Base-by-base conservation (phyloP, 2,329 filamentous ascomycete species). In the Pseudogymnoascus sp. region DNA sequence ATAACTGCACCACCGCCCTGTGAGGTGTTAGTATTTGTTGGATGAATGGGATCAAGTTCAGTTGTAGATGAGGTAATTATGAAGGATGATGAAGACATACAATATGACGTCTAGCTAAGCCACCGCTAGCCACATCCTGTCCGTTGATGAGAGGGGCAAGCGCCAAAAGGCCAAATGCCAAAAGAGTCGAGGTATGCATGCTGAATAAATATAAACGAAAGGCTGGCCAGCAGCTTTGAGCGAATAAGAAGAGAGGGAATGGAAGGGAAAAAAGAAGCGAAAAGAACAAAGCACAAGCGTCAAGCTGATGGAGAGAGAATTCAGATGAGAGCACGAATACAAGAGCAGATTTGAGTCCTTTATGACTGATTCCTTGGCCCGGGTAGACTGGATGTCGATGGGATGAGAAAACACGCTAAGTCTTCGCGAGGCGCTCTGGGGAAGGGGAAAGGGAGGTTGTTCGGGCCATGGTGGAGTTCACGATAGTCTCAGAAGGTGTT, bases 171-270 rank as follows among this genome's bases (percentile, higher is more conserved):
- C 69, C 69, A 45, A 71, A 60, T 8, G 69, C 65, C 23, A 52
- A 45, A 69, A 52, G 62, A 69, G 41, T 31, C 66, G 65, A 58
- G 69, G 67, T 64, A 71, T 63, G 31, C 69, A 70, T 63, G 61
- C 33, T 38, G 69, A 65, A 69, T 69, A 71, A 31, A 23, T 41
- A 16, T 31, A 52, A 63, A 62, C 64, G 33, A 66, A 69, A 62
- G 65, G 70, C 69, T 71, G 69, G 68, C 69, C 69, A 65, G 69
- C 69, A 71, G 69, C 60, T 31, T 21, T 38, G 40, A 65, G 59
- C 65, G 63, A 65, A 52, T 63, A 69, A 69, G 67, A 63, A 28
- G 61, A 63, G 60, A 67, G 45, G 18, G 63, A 66, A 59, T 52
- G 35, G 62, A 43, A 60, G 18, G 18, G 23, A 28, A 40, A 49